Base-by-base conservation (phyloP, 2,329 filamentous ascomycete genomes). In the Celoporthe dispersa region DNA sequence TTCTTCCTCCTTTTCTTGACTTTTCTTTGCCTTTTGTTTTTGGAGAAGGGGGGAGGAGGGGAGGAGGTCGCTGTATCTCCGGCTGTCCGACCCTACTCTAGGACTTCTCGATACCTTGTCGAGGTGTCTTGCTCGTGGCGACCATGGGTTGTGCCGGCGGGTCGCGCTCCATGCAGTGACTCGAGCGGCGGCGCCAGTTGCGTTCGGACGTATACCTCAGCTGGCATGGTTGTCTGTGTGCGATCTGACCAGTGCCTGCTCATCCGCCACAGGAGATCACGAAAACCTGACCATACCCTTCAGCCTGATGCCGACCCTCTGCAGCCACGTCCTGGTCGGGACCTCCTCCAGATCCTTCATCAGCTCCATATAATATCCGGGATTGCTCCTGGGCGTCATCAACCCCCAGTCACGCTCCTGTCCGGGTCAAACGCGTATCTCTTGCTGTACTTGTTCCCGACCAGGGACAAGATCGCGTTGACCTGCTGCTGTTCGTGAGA, bases 291-390 rank as follows among this genome's bases (percentile, higher is more conserved):
- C 84, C 79, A 89, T 83, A 14, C 90, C 89, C 71, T 85, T 84
- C 73, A 90, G 75, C 71, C 83, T 83, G 76, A 90, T 86, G 71
- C 81, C 79, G 64, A 88, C 71, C 67, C 85, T 82, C 64, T 84
- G 82, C 31, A 87, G 76, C 81, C 84, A 88, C 9, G 84, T 84
- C 69, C 90, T 81, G 55, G 81, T 85, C 1, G 90, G 90, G 3
- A 87, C 89, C 74, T 87, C 87, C 48, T 91, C 87, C 33, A 92
- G 83, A 77, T 92, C 90, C 67, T 80, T 82, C 0, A 91, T 77
- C 39, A 92, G 78, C 73, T 90, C 86, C 28, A 81, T 78, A 75
- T 90, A 92, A 77, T 92, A 90, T 0, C 84, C 86, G 51, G 90
- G 90, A 73, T 91, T 88, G 75, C 87, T 90, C 77, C 83, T 84